These are phyloP conservation scores for Kluyveromyces starmeri DNA, from an alignment of 805 yeast genomes.

Conservation along the genomic window DNA sequence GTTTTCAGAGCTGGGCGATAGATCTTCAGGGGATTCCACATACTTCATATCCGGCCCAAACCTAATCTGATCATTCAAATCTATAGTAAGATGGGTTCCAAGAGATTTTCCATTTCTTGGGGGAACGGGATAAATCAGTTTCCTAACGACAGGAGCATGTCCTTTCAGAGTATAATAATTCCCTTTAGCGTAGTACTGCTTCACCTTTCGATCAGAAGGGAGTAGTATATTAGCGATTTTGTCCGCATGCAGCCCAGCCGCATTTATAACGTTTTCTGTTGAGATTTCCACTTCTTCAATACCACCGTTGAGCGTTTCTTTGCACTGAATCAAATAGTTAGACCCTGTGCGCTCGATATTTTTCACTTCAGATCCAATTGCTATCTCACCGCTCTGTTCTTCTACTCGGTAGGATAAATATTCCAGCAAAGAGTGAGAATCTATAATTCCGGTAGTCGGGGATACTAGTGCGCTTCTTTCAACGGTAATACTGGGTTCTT, in stretches of 20 bases:
- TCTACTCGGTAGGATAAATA: conserved; percentile 49
- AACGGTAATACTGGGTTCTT: conserved; percentile 65
- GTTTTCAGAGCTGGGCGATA: conserved; percentile 40
- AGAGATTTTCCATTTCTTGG: conserved; percentile 62
- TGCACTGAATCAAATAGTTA: conserved; percentile 26
- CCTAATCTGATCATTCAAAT: conserved; percentile 65
- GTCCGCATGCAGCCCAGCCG: conserved; percentile 76
- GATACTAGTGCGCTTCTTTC: conserved; percentile 54
- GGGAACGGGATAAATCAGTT: conserved; percentile 73
- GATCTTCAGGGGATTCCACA: conserved; percentile 44
- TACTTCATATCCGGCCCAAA: conserved; percentile 91
- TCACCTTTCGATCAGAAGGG: conserved; percentile 50
- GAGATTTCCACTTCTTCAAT: conserved; percentile 35
- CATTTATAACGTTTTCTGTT: conserved; percentile 55
- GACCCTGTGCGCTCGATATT: conserved; percentile 24
- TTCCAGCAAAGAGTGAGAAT: conserved; percentile 68
- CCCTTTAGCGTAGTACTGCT: conserved; percentile 72
- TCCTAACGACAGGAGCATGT: conserved; percentile 39
- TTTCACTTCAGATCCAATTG: conserved; percentile 50
- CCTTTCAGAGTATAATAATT: conserved; percentile 58
- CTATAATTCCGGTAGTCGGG: conserved; percentile 77
- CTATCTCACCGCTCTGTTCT: conserved; percentile 52
- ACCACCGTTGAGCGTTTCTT: conserved; percentile 19
- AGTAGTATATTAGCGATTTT: conserved; percentile 59
- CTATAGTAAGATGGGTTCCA: conserved; percentile 83